Conservation (phyloP, 257 asterid species). For the Solanum paucissectum region DNA sequence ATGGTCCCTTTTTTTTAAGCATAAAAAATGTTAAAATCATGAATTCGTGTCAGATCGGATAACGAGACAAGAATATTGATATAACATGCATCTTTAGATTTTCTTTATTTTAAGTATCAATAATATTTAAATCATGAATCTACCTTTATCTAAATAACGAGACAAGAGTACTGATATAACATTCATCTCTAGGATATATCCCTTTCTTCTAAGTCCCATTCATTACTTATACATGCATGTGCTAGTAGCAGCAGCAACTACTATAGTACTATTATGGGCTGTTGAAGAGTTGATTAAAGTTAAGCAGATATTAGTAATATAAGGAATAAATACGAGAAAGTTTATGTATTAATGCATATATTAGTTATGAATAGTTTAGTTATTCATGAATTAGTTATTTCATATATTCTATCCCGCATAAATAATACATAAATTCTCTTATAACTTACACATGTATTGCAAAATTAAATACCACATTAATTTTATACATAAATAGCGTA, state of each 20-base stretch:
- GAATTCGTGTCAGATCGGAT: not conserved
- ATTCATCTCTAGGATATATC: not conserved
- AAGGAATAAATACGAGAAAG: not conserved
- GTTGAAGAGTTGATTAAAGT: not conserved
- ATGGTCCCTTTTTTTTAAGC: not conserved
- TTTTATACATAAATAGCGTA: no score
- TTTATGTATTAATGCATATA: no score
- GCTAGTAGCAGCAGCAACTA: not conserved
- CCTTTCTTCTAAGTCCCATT: not conserved
- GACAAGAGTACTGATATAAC: not conserved
- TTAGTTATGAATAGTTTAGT: not conserved
- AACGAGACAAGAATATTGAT: not conserved
- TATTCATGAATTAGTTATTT: no score
- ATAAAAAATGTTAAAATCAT: not conserved
- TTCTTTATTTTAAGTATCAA: not conserved
- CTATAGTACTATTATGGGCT: not conserved
- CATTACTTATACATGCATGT: not conserved
- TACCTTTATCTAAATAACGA: no score
- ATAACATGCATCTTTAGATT: not conserved
- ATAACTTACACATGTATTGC: no score
- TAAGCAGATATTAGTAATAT: no score
- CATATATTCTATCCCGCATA: not conserved
- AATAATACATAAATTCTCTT: no score
- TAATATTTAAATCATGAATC: no score
- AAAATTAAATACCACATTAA: no score